Evolutionary conservation across 1,284 basidiomycete species (phyloP).

Genomic region (Heterobasidion irregulare): DNA sequence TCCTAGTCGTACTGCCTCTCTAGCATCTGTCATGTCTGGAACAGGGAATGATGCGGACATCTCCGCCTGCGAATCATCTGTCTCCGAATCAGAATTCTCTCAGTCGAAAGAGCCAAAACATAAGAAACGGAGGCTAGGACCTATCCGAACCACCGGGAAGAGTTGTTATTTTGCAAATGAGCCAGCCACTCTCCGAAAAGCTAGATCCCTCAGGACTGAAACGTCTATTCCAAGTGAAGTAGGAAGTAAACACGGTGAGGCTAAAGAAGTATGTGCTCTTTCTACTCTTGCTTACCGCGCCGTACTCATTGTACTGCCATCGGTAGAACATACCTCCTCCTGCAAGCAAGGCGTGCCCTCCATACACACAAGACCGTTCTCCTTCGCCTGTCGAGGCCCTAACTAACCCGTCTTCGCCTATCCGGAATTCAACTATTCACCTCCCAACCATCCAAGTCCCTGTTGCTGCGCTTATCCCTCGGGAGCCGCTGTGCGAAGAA

Average conservation of each 20-base stretch:
- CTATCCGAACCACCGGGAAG: background rate
- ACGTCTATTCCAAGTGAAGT: background rate
- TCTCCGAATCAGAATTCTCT: background rate
- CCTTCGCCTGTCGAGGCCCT: too few species aligned
- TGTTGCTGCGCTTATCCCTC: background rate
- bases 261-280: background rate
- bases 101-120: background rate
- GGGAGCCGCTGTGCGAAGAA: background rate
- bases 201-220: slow-evolving; percentile 1
- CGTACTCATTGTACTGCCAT: background rate
- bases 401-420: background rate
- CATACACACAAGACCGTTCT: background rate
- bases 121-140: background rate
- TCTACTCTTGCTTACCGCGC: background rate
- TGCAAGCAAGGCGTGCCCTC: background rate
- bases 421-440: background rate
- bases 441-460: background rate
- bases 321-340: background rate
- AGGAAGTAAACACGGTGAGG: too few species aligned
- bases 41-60: background rate
- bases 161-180: background rate
- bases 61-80: background rate
- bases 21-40: background rate
- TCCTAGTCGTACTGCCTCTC: too few species aligned
- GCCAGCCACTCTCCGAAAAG: background rate